These are phyloP conservation scores for Aciculoconidium aculeatum DNA, from an alignment of 805 yeast genomes.

Conservation along the genomic window DNA sequence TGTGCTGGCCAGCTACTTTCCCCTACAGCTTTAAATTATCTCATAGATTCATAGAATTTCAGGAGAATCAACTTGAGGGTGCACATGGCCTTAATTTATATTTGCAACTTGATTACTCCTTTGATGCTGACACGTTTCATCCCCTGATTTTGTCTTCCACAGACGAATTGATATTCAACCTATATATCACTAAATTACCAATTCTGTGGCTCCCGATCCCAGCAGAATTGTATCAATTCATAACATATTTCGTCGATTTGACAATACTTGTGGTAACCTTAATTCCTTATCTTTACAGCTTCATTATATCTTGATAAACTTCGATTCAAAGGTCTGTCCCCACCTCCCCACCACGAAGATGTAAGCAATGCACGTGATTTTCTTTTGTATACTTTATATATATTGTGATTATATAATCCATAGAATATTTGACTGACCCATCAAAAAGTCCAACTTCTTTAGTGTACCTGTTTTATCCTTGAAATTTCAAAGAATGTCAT, in stretches of 20 bases:
- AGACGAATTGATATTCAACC: slow-evolving; percentile 16
- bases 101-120: slow-evolving; percentile 16
- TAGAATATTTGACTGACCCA: no score
- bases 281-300: slow-evolving; percentile 6
- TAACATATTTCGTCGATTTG: slow-evolving; percentile 23
- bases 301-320: no score
- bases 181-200: slow-evolving; percentile 24
- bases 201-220: slow-evolving; percentile 26
- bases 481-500: slow-evolving; percentile 18
- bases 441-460: no score
- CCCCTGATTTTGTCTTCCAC: slow-evolving; percentile 6
- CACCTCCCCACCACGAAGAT: no score
- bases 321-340: no score
- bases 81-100: slow-evolving; percentile 10
- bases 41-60: slow-evolving; percentile 18
- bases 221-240: slow-evolving; percentile 22
- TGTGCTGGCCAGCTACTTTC: slow-evolving; percentile 33
- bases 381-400: no score
- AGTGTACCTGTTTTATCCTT: no score
- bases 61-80: slow-evolving; percentile 5
- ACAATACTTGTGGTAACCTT: slow-evolving; percentile 5
- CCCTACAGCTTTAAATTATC: slow-evolving; percentile 21
- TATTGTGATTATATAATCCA: no score
- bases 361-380: no score
- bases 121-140: slow-evolving; percentile 18